phyloP scores from a whole-genome alignment of 208 protist species.

The Leishmania tarentolae region DNA sequence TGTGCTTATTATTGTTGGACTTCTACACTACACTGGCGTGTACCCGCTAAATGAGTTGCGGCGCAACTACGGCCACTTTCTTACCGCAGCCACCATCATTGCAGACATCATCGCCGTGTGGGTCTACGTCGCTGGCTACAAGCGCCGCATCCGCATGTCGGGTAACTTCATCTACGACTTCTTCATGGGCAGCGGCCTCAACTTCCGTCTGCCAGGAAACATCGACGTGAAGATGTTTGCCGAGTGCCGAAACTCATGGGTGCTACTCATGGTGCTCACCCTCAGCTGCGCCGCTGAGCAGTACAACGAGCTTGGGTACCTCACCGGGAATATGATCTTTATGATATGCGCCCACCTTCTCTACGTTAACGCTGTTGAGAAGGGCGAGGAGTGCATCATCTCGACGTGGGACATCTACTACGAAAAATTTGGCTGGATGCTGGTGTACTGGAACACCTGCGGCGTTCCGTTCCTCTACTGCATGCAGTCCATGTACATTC shows the following conservation, averaged over 20 bases:
- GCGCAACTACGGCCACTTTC: conserved; percentile 73
- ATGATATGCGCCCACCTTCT: conserved; percentile 94
- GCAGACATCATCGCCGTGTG: conserved; percentile 78
- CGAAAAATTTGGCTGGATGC: conserved; percentile 96
- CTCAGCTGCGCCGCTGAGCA: conserved; percentile 87
- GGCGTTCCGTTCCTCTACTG: conserved; percentile 96
- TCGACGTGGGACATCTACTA: conserved; percentile 96
- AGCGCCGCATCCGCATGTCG: conserved; percentile 79
- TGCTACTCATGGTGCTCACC: conserved; percentile 94
- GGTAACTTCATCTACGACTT: conserved; percentile 95
- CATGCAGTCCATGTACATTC: conserved; percentile 91
- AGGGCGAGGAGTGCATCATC: conserved; percentile 95
- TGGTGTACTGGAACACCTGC: conserved; percentile 96
- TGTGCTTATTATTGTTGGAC: conserved; percentile 60
- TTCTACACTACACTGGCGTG: conserved; percentile 69
- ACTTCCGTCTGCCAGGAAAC: conserved; percentile 88
- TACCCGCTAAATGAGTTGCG: conserved; percentile 71
- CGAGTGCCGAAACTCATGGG: conserved; percentile 94
- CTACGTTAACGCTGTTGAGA: conserved; percentile 94
- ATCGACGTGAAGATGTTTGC: conserved; percentile 95
- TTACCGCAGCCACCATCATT: conserved; percentile 79
- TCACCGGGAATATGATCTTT: conserved; percentile 91
- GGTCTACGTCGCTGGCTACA: conserved; percentile 68
- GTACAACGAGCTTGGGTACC: conserved; percentile 76
- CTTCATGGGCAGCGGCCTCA: conserved; percentile 94